These are phyloP conservation scores for Fusarium sp. DNA, from an alignment of 2,329 filamentous ascomycete genomes.

Conservation along the genomic window DNA sequence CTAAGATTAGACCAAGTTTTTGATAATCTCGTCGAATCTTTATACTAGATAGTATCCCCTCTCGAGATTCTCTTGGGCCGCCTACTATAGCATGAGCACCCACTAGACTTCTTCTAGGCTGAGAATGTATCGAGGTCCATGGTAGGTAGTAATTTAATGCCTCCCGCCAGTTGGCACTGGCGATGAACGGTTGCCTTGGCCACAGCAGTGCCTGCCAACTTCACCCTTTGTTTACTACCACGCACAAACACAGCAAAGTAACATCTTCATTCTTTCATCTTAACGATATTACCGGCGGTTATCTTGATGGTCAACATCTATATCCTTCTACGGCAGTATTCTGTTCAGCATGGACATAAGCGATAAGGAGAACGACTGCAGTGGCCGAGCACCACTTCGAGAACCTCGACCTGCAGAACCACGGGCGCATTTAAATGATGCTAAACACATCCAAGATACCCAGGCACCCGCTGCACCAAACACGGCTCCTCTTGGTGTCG, in stretches of 20 bases:
- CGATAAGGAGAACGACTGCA: neutral
- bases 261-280: neutral
- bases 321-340: neutral
- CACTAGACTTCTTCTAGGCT: no score
- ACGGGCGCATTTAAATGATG: neutral
- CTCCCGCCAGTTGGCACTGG: constrained; percentile 14
- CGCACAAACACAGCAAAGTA: neutral
- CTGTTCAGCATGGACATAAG: constrained; percentile 18
- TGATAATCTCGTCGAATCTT: no score
- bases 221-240: constrained; percentile 13
- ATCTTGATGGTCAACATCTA: neutral
- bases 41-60: no score
- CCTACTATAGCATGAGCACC: no score
- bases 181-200: constrained; percentile 3
- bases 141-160: no score
- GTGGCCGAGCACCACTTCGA: neutral
- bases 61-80: no score
- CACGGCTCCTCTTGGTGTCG: neutral
- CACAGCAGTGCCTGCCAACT: constrained; percentile 6
- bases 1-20: no score
- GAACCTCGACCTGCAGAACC: neutral
- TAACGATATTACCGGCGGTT: neutral
- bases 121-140: no score
- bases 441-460: neutral
- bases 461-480: neutral